Evolutionary conservation across 108 stramenopile species (phyloP).

Genomic region (Thalassiosira profunda): DNA sequence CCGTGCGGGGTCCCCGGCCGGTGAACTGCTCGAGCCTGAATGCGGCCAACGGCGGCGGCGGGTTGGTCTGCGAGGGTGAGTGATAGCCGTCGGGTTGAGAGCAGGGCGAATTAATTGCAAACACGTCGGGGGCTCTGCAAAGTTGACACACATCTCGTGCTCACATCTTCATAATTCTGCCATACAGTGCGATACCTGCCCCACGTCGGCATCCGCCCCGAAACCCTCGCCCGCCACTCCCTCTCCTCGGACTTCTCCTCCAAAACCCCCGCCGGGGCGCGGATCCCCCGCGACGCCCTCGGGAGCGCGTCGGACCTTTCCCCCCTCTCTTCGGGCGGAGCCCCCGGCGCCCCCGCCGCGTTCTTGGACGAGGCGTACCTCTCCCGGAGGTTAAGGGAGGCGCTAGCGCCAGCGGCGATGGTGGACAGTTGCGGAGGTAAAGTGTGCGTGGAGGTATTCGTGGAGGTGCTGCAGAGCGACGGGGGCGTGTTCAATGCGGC

Average conservation of each 20-base stretch:
- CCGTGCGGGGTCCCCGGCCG: constrained; percentile 59
- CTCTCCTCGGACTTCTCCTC: constrained; percentile 28
- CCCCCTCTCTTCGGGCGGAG: constrained; percentile 26
- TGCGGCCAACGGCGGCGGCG: constrained; percentile 18
- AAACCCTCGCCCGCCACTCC: constrained; percentile 33
- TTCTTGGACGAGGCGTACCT: constrained; percentile 65
- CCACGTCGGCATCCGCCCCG: constrained; percentile 57
- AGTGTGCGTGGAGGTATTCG: constrained; percentile 61
- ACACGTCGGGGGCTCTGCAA: too few species aligned
- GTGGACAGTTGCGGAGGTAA: constrained; percentile 44
- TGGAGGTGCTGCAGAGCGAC: constrained; percentile 85
- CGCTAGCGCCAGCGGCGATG: constrained; percentile 57
- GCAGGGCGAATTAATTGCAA: not conserved
- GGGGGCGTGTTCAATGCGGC: constrained; percentile 73
- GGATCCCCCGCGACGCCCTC: constrained; percentile 41
- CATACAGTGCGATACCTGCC: constrained; percentile 63
- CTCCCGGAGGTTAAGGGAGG: constrained; percentile 51
- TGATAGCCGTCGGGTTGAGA: not conserved
- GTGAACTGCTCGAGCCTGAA: constrained; percentile 15
- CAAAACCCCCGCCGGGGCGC: constrained; percentile 12
- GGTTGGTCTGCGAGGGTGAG: constrained; percentile 30
- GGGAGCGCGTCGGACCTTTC: constrained; percentile 34
- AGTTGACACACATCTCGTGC: too few species aligned
- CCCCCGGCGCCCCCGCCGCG: constrained; percentile 33
- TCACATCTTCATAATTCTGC: too few species aligned